Percentiles rank a stretch among this genome's conserved stretches.
phyloP scores from a whole-genome alignment of 176 grass and related monocot species.

The Oryza meyeriana region DNA sequence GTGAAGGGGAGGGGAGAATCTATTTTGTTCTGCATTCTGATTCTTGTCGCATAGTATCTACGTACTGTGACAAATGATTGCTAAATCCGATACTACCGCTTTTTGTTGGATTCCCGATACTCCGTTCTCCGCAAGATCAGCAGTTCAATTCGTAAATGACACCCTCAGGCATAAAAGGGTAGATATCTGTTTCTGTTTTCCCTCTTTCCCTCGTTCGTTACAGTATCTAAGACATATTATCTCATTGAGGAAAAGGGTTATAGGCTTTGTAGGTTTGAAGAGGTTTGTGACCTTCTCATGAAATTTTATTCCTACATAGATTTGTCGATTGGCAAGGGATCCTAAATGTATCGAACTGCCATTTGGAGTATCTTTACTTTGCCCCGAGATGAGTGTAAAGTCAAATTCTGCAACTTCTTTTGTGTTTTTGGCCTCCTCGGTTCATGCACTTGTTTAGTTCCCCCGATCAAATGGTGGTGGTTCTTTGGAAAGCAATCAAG shows the following conservation, averaged over 20 bases:
- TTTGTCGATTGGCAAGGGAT: neutral
- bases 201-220: too few species aligned
- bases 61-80: neutral
- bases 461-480: neutral
- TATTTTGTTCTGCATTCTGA: neutral
- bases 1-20: too few species aligned
- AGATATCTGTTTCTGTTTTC: too few species aligned
- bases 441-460: neutral
- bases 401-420: neutral
- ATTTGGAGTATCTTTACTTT: neutral
- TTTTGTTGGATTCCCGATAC: constrained; percentile 2
- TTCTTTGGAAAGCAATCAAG: neutral
- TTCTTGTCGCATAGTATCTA: neutral
- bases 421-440: neutral
- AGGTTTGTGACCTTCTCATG: neutral
- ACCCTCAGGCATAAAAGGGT: too few species aligned
- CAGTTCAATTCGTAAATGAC: neutral
- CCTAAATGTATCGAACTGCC: neutral
- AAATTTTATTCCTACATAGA: neutral
- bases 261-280: neutral
- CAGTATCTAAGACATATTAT: neutral
- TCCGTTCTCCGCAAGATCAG: neutral
- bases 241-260: too few species aligned
- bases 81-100: neutral
- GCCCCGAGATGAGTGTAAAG: neutral